phyloP scores from a whole-genome alignment of 2,329 filamentous ascomycete genomes.

The Chrysoporthe deuterocubensis region DNA sequence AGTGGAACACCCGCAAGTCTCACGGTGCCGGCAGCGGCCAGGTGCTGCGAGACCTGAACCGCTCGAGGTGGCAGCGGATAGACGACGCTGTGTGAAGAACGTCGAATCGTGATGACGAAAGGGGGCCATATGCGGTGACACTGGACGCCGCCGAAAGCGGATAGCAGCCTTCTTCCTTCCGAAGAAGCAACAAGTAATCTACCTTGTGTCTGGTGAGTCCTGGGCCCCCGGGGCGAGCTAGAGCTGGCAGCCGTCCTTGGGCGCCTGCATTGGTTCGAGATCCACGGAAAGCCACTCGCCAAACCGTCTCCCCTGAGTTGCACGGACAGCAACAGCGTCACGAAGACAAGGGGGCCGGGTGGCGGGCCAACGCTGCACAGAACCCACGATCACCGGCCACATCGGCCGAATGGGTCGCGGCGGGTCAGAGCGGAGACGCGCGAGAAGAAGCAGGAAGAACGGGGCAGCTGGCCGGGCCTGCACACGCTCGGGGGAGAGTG shows the following conservation, averaged over 20 bases:
- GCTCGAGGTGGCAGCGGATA: slow-evolving; percentile 14
- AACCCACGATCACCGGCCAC: slow-evolving; percentile 2
- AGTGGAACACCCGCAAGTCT: neutral
- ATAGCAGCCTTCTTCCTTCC: slow-evolving; percentile 13
- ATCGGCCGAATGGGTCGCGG: neutral
- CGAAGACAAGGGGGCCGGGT: neutral
- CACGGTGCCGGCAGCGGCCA: slow-evolving; percentile 8
- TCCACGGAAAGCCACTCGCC: slow-evolving; percentile 14
- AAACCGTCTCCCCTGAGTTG: slow-evolving; percentile 8
- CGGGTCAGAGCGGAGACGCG: slow-evolving; percentile 4
- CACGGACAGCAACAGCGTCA: neutral
- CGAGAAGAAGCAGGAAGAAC: neutral
- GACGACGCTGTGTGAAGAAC: slow-evolving; percentile 17
- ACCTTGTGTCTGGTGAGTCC: neutral
- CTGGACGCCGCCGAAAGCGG: slow-evolving; percentile 19
- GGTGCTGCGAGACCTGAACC: slow-evolving; percentile 18
- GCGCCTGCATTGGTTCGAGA: slow-evolving; percentile 15
- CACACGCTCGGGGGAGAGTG: neutral
- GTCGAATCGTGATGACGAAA: slow-evolving; percentile 18
- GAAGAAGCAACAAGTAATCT: slow-evolving; percentile 10
- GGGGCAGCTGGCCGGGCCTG: slow-evolving; percentile 2
- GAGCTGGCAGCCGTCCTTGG: slow-evolving; percentile 12
- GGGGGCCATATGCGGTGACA: slow-evolving; percentile 8
- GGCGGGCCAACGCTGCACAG: slow-evolving; percentile 12
- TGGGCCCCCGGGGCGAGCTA: neutral